phyloP scores from a whole-genome alignment of 202 grass and related monocot species.

The Schoenoplectus triqueter region DNA sequence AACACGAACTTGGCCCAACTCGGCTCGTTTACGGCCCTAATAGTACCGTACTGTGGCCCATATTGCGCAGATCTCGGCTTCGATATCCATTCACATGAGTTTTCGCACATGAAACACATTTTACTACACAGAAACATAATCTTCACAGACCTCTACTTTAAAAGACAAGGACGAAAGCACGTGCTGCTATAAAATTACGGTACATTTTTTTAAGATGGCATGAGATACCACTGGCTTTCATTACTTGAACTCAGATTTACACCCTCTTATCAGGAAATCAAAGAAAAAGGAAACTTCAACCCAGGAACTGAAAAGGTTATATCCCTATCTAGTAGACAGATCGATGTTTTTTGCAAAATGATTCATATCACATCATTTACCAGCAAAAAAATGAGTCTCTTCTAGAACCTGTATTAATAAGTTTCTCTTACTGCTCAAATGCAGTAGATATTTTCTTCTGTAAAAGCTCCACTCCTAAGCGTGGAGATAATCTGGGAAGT shows the following conservation, averaged over 20 bases:
- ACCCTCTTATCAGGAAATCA: neutral
- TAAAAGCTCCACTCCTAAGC: constrained; percentile 76
- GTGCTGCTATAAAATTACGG: neutral
- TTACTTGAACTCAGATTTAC: neutral
- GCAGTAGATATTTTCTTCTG: constrained; percentile 73
- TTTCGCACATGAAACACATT: too few species aligned
- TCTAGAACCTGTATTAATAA: constrained; percentile 11
- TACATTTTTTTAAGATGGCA: neutral
- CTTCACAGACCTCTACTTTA: neutral
- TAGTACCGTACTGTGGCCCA: too few species aligned
- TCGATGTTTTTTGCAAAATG: constrained; percentile 17
- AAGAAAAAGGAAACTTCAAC: constrained; percentile 1
- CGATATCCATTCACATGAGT: too few species aligned
- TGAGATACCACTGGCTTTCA: neutral
- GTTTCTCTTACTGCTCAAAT: constrained; percentile 60
- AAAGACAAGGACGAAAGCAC: neutral
- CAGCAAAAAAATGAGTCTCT: neutral
- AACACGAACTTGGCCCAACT: too few species aligned
- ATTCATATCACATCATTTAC: neutral
- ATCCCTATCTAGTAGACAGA: neutral
- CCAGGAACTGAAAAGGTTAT: neutral
- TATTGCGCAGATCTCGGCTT: too few species aligned
- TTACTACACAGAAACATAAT: too few species aligned
- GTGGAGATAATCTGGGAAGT: constrained; percentile 86
- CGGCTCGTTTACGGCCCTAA: too few species aligned